Conservation (phyloP, 2,329 filamentous ascomycete genomes). For the Colletotrichum navitas region DNA sequence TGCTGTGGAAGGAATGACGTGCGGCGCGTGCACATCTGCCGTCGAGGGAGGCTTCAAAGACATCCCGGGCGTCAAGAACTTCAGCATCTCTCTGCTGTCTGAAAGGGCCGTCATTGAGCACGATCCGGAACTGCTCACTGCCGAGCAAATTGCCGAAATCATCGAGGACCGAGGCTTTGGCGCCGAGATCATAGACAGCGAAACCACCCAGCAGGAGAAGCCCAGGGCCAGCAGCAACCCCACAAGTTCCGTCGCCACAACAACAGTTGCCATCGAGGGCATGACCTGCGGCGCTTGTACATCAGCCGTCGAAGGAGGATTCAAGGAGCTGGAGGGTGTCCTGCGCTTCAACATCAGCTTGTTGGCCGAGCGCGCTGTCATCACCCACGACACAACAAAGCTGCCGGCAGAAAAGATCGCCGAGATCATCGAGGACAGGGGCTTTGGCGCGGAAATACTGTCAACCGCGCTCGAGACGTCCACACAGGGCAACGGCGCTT, state of each 20-base stretch:
- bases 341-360: slow-evolving; percentile 95
- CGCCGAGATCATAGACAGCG: slow-evolving; percentile 77
- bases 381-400: slow-evolving; percentile 82
- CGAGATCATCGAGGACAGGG: slow-evolving; percentile 88
- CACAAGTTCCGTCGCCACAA: slow-evolving; percentile 69
- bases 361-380: slow-evolving; percentile 89
- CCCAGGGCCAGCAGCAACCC: slow-evolving; percentile 47
- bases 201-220: slow-evolving; percentile 48
- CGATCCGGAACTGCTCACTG: slow-evolving; percentile 68
- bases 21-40: slow-evolving; percentile 88
- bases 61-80: slow-evolving; percentile 77
- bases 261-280: slow-evolving; percentile 90
- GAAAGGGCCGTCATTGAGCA: slow-evolving; percentile 90
- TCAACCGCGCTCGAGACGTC: slow-evolving; percentile 76
- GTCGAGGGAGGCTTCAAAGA: slow-evolving; percentile 85
- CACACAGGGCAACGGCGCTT: slow-evolving; percentile 51
- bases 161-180: slow-evolving; percentile 84
- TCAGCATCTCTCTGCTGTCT: slow-evolving; percentile 86
- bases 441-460: slow-evolving; percentile 87
- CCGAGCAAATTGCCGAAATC: slow-evolving; percentile 67
- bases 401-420: slow-evolving; percentile 80
- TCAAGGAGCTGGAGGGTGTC: slow-evolving; percentile 81
- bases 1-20: slow-evolving; percentile 89
- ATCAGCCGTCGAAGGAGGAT: slow-evolving; percentile 87
- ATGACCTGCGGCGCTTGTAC: slow-evolving; percentile 99